Percentiles rank a stretch among this genome's conserved stretches.
phyloP scores from a whole-genome alignment of 805 yeast species.

The Kurtzmaniella fragi region DNA sequence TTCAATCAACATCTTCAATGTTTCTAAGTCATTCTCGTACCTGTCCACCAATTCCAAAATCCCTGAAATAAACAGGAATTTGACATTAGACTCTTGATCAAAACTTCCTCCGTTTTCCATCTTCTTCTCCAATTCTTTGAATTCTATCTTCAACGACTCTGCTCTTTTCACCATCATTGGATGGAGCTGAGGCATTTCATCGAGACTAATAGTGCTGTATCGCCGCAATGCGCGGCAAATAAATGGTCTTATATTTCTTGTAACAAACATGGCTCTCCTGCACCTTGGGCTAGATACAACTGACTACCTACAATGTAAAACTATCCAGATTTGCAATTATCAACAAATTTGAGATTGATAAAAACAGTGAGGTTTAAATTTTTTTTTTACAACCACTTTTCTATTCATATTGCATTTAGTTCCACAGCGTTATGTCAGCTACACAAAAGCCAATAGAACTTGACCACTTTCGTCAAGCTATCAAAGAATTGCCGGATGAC shows the following conservation, averaged over 20 bases:
- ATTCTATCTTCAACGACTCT: slow-evolving; percentile 24
- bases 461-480: slow-evolving; percentile 46
- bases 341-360: not conserved
- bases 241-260: not conserved
- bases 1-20: slow-evolving; percentile 20
- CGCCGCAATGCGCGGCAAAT: not conserved
- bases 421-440: slow-evolving; percentile 15
- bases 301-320: not conserved
- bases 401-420: not conserved
- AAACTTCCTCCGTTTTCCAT: slow-evolving; percentile 15
- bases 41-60: slow-evolving; percentile 27
- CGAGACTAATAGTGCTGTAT: not conserved
- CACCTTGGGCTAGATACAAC: too few species aligned
- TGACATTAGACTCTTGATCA: slow-evolving; percentile 27
- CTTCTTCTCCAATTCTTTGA: slow-evolving; percentile 19
- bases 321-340: not conserved
- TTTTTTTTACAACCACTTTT: not conserved
- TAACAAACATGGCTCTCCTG: not conserved
- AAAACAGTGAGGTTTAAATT: not conserved
- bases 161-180: slow-evolving; percentile 37
- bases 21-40: slow-evolving; percentile 22
- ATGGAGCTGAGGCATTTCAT: slow-evolving; percentile 24
- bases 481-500: slow-evolving; percentile 48
- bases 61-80: slow-evolving; percentile 26
- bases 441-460: slow-evolving; percentile 19